Evolutionary conservation across 2,329 filamentous ascomycete species (phyloP).

Genomic region (Colletotrichum destructivum): DNA sequence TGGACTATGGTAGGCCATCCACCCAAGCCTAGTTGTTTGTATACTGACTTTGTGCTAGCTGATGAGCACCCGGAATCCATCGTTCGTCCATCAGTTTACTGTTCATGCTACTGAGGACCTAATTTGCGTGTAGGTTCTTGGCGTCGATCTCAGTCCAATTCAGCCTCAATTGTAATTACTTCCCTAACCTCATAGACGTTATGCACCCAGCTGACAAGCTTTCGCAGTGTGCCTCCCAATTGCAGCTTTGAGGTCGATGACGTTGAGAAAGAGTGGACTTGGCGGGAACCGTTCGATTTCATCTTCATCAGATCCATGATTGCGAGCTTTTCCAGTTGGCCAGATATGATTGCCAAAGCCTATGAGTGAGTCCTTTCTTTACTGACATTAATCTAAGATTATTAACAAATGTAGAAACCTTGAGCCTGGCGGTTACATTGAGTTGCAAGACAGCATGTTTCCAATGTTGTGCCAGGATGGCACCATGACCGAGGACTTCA

Average conservation of each 20-base stretch:
- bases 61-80: slow-evolving; percentile 50
- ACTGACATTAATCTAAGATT: too few relatives aligned
- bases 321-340: slow-evolving; percentile 47
- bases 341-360: slow-evolving; percentile 44
- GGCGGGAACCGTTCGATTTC: slow-evolving; percentile 51
- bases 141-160: slow-evolving; percentile 54
- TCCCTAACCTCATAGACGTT: too few relatives aligned
- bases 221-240: slow-evolving; percentile 63
- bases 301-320: slow-evolving; percentile 52
- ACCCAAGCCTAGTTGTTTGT: too few relatives aligned
- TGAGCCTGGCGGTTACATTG: slow-evolving; percentile 53
- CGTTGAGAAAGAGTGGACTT: slow-evolving; percentile 52
- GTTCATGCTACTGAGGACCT: too few relatives aligned
- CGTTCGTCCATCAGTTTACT: too few relatives aligned
- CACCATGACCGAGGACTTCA: slow-evolving; percentile 49
- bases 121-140: slow-evolving; percentile 42
- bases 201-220: too few relatives aligned
- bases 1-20: too few relatives aligned
- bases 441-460: slow-evolving; percentile 49
- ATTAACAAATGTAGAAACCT: slow-evolving; percentile 41
- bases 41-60: slow-evolving; percentile 45
- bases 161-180: slow-evolving; percentile 50
- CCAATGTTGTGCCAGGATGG: slow-evolving; percentile 52
- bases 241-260: slow-evolving; percentile 60
- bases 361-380: too few relatives aligned